phyloP scores from a whole-genome alignment of 2,329 filamentous ascomycete genomes.

The Colletotrichum higginsianum region DNA sequence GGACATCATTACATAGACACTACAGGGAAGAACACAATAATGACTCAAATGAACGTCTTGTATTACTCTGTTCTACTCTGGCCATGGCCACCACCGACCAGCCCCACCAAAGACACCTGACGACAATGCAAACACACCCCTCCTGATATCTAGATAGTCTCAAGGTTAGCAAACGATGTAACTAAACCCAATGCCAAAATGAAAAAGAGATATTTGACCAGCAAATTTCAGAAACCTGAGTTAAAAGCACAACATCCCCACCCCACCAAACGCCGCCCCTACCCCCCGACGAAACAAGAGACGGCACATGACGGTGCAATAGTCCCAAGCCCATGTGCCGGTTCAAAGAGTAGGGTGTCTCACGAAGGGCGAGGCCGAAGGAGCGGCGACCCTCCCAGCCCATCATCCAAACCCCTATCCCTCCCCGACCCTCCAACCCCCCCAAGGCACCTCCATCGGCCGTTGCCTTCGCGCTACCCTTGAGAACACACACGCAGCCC shows the following conservation, averaged over 20 bases:
- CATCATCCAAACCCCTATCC: no score
- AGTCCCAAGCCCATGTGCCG: constrained; percentile 32
- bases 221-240: constrained; percentile 60
- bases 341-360: constrained; percentile 8
- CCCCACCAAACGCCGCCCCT: constrained; percentile 51
- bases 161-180: constrained; percentile 20
- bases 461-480: neutral
- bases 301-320: constrained; percentile 55
- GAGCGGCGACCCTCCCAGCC: neutral
- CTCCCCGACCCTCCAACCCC: neutral
- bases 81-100: neutral
- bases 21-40: neutral
- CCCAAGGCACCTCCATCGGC: neutral
- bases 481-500: constrained; percentile 6
- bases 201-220: neutral
- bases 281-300: constrained; percentile 26
- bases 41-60: constrained; percentile 32
- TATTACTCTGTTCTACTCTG: constrained; percentile 1
- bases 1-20: neutral
- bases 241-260: constrained; percentile 61
- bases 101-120: neutral
- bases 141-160: neutral
- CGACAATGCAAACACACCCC: neutral
- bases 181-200: neutral
- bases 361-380: constrained; percentile 41